These are phyloP conservation scores for Micractinium conductrix DNA, from an alignment of 139 green algal species.

Conservation along the genomic window DNA sequence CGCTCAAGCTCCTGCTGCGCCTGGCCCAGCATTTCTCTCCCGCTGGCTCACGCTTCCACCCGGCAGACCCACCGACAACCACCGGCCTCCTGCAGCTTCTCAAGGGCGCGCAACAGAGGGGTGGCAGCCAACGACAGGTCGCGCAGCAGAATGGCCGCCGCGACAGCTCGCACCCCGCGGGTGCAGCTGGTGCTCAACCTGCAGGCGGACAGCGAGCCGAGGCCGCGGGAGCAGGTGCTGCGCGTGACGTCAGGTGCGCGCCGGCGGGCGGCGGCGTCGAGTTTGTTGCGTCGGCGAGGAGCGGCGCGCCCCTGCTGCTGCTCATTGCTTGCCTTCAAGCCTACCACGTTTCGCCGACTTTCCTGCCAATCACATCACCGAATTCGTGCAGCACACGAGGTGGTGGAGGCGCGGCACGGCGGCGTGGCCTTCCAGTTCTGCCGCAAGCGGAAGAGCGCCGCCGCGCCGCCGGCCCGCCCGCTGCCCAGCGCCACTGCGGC, in stretches of 20 bases:
- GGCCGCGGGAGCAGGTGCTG: slow-evolving; percentile 5
- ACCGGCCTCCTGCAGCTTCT: no score
- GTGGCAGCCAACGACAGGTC: background rate
- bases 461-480: background rate
- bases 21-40: no score
- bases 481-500: background rate
- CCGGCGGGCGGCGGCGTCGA: background rate
- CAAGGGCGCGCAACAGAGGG: no score
- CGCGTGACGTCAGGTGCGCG: slow-evolving; percentile 4
- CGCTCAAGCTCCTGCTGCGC: no score
- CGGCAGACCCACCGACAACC: no score
- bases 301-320: no score
- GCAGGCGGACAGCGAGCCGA: background rate
- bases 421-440: slow-evolving; percentile 15
- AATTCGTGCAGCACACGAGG: background rate
- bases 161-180: slow-evolving; percentile 9
- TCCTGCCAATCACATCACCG: background rate
- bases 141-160: background rate
- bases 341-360: no score
- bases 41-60: no score
- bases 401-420: background rate
- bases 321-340: no score
- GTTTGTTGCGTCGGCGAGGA: no score
- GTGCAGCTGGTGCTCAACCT: slow-evolving; percentile 24
- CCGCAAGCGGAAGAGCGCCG: slow-evolving; percentile 12